A percentile compares a stretch with the other conserved stretches of the same genome.
Conservation (phyloP, 164 flowering plant species). For the Houttuynia cordata region DNA sequence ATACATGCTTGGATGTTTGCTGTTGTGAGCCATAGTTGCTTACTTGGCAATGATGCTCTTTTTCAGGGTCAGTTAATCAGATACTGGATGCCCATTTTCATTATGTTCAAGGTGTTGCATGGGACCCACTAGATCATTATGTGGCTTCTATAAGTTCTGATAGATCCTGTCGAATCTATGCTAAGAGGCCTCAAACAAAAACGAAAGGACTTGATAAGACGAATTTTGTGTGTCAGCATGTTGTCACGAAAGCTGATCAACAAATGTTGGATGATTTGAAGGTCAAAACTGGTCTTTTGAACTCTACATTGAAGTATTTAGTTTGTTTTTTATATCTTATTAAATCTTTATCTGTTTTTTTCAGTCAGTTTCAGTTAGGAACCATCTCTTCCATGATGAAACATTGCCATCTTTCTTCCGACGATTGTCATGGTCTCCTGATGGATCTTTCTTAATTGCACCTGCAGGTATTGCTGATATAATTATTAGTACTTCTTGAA, state of each 20-base stretch:
- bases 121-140: constrained; percentile 84
- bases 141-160: constrained; percentile 93
- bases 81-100: constrained; percentile 83
- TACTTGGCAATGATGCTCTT: not conserved
- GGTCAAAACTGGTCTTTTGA: constrained; percentile 25
- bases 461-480: constrained; percentile 67
- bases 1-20: not conserved
- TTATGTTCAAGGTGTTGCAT: constrained; percentile 98
- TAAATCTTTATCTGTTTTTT: constrained; percentile 2
- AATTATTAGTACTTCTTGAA: not conserved
- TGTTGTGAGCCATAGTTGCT: not conserved
- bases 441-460: constrained; percentile 86
- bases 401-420: constrained; percentile 96
- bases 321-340: not conserved
- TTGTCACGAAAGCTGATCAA: constrained; percentile 55
- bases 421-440: constrained; percentile 96
- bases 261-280: constrained; percentile 47
- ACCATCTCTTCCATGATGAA: constrained; percentile 92
- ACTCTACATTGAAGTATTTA: not conserved
- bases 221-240: constrained; percentile 70
- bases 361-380: constrained; percentile 34
- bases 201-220: constrained; percentile 51
- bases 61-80: constrained; percentile 83
- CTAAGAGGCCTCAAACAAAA: constrained; percentile 57
- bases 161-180: constrained; percentile 75